Evolutionary conservation across 2,329 filamentous ascomycete genomes (phyloP).

Genomic region (Cercospora beticola): DNA sequence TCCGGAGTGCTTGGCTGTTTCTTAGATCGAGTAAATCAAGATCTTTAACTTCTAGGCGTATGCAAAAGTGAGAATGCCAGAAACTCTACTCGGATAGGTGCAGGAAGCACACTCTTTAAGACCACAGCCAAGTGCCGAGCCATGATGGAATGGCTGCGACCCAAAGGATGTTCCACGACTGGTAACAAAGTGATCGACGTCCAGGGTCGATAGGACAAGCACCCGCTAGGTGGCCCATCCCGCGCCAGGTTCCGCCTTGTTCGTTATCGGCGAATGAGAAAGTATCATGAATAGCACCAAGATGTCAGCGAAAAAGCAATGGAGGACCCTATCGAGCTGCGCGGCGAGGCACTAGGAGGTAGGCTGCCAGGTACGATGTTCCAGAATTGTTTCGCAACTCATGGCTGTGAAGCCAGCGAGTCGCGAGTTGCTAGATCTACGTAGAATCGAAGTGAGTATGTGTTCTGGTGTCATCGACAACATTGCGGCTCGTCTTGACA

Average conservation of each 20-base stretch:
- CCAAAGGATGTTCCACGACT: background rate
- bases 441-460: background rate
- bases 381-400: constrained; percentile 5
- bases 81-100: background rate
- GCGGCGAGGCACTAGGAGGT: constrained; percentile 3
- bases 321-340: background rate
- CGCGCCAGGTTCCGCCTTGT: background rate
- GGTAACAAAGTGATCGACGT: background rate
- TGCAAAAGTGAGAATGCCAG: background rate
- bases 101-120: background rate
- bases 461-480: background rate
- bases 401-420: background rate
- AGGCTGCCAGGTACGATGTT: constrained; percentile 5
- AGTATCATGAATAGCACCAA: background rate
- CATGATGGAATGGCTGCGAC: constrained; percentile 6
- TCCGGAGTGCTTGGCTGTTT: background rate
- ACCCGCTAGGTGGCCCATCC: background rate
- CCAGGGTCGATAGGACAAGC: background rate
- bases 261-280: constrained; percentile 5
- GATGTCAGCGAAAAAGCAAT: background rate
- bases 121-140: background rate
- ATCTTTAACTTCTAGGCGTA: background rate
- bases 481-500: background rate
- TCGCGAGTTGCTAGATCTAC: background rate
- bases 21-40: background rate